Conservation (phyloP, 2,329 filamentous ascomycete species). For the Rutstroemia sp. region DNA sequence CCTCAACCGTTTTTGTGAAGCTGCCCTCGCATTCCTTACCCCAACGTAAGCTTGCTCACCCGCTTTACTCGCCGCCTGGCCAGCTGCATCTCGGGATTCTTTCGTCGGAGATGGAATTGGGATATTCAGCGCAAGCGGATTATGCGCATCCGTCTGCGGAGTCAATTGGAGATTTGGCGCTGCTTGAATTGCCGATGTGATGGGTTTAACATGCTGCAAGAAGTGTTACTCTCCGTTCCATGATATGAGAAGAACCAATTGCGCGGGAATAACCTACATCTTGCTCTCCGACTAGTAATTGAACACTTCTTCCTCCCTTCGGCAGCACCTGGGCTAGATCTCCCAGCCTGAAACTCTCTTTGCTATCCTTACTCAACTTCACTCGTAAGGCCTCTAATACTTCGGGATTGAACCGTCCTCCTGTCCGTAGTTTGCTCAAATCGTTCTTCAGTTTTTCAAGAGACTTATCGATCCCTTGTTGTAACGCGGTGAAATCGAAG, state of each 20-base stretch:
- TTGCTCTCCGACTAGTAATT: constrained; percentile 57
- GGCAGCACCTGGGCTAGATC: constrained; percentile 62
- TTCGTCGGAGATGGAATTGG: constrained; percentile 50
- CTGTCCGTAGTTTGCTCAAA: constrained; percentile 52
- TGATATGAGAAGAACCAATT: neutral
- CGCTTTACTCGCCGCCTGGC: constrained; percentile 26
- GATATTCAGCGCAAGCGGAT: constrained; percentile 44
- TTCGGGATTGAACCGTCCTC: constrained; percentile 55
- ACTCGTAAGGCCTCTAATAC: constrained; percentile 54
- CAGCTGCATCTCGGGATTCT: constrained; percentile 38
- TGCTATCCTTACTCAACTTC: constrained; percentile 44
- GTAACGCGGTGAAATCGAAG: constrained; percentile 51
- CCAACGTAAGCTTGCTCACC: constrained; percentile 27
- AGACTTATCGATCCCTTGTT: constrained; percentile 46
- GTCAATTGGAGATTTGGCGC: constrained; percentile 42
- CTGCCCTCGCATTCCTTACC: constrained; percentile 28
- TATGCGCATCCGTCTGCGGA: constrained; percentile 39
- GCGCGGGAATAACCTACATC: constrained; percentile 39
- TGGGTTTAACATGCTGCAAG: constrained; percentile 44
- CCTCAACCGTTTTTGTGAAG: constrained; percentile 31
- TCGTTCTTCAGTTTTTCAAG: constrained; percentile 52
- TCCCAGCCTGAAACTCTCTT: constrained; percentile 45
- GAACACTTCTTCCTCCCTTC: constrained; percentile 51
- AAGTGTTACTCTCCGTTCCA: neutral
- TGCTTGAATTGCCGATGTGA: constrained; percentile 44